A percentile compares a stretch with the other conserved stretches of the same genome.
These are phyloP conservation scores for Rubia peregrina DNA, from an alignment of 305 asterid species.

Conservation along the genomic window DNA sequence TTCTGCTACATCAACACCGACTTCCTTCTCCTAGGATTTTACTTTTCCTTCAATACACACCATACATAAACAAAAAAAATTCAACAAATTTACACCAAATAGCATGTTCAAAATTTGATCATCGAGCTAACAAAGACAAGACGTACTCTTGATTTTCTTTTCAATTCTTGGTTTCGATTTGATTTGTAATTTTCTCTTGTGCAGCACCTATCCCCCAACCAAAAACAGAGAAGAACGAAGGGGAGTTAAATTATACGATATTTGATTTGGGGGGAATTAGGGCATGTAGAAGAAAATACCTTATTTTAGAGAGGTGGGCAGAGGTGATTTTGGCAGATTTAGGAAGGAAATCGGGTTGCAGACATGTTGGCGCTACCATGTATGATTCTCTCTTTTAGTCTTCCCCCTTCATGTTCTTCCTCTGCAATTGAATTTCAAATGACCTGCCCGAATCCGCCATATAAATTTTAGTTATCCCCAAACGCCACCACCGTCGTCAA, in stretches of 20 bases:
- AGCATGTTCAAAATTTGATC: neutral
- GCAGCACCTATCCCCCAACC: slow-evolving; percentile 51
- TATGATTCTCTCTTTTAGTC: slow-evolving; percentile 59
- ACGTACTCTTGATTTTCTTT: slow-evolving; percentile 49
- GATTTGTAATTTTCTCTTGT: slow-evolving; percentile 60
- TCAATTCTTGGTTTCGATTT: slow-evolving; percentile 54
- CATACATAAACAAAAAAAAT: slow-evolving; percentile 20
- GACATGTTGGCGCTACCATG: slow-evolving; percentile 44
- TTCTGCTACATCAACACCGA: slow-evolving; percentile 17
- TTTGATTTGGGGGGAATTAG: neutral
- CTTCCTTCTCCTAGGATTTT: slow-evolving; percentile 30
- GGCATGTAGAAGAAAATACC: slow-evolving; percentile 23
- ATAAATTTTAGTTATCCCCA: too few species aligned
- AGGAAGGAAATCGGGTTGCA: slow-evolving; percentile 51
- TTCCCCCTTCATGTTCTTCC: slow-evolving; percentile 20
- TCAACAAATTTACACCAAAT: slow-evolving; percentile 7
- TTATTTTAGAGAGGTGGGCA: slow-evolving; percentile 64
- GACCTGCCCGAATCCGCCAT: neutral
- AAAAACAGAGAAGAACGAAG: neutral
- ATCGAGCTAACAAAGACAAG: slow-evolving; percentile 5
- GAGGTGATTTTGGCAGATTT: slow-evolving; percentile 28
- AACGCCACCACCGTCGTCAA: too few species aligned
- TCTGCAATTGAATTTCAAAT: slow-evolving; percentile 7
- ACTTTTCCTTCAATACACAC: slow-evolving; percentile 22
- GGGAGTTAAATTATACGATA: neutral